phyloP scores from a whole-genome alignment of 2,329 filamentous ascomycete genomes.

The Paramyrothecium roridum region DNA sequence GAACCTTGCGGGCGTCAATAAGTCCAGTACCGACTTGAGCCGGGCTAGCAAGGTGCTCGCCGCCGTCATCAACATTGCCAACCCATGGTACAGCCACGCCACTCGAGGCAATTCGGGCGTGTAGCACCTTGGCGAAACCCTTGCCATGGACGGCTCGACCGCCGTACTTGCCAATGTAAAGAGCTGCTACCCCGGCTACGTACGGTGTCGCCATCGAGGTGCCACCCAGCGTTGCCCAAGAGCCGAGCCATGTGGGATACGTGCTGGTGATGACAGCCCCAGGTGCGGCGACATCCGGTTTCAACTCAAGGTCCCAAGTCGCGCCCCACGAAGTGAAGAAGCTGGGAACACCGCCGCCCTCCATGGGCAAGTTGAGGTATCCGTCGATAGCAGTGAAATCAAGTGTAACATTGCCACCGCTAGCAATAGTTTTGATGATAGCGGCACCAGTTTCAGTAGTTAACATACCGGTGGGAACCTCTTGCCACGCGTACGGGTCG shows the following conservation, averaged over 20 bases:
- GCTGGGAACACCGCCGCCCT: not conserved
- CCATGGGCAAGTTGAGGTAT: not conserved
- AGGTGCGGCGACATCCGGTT: not conserved
- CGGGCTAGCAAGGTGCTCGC: not conserved
- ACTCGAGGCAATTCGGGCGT: constrained; percentile 10
- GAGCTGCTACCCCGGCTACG: constrained; percentile 32
- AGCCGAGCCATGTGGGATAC: not conserved
- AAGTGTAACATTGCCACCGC: not conserved
- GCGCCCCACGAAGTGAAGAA: constrained; percentile 1
- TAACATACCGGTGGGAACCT: not conserved
- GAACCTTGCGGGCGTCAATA: not conserved
- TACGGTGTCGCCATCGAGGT: constrained; percentile 46
- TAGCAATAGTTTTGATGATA: not conserved
- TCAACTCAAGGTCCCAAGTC: not conserved
- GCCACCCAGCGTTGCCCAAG: constrained; percentile 17
- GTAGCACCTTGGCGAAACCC: constrained; percentile 10
- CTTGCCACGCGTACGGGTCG: not conserved
- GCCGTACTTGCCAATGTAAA: constrained; percentile 16
- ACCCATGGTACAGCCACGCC: constrained; percentile 5
- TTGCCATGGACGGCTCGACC: constrained; percentile 11
- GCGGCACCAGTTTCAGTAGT: not conserved
- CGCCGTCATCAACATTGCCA: not conserved
- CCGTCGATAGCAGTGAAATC: not conserved
- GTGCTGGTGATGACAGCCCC: not conserved
- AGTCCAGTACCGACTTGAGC: not conserved